Percentiles rank a stretch among this genome's conserved stretches.
Conservation (phyloP, 345 rosid genomes). For the Atalantia buxifolia region DNA sequence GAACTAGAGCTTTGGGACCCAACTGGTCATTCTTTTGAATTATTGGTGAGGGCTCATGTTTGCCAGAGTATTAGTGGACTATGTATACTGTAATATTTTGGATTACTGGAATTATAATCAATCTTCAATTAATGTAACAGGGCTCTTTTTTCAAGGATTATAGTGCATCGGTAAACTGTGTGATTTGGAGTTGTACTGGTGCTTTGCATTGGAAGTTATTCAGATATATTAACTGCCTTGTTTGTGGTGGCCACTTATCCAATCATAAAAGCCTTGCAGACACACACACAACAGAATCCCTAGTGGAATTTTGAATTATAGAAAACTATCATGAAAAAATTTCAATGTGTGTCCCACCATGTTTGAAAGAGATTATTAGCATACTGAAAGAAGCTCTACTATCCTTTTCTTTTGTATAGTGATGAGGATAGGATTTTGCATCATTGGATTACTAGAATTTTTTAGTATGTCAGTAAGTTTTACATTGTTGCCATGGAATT, state of each 20-base stretch:
- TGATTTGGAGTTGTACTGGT: conserved; percentile 28
- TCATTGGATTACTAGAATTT: too few relatives aligned
- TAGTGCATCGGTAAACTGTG: conserved; percentile 26
- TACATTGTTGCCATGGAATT: too few relatives aligned
- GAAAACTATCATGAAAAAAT: too few relatives aligned
- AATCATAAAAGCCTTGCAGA: neutral
- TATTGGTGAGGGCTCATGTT: conserved; percentile 20
- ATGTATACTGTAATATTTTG: neutral
- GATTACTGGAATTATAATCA: neutral
- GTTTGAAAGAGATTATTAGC: too few relatives aligned
- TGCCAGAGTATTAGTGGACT: neutral
- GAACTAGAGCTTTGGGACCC: conserved; percentile 32
- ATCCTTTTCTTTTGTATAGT: too few relatives aligned
- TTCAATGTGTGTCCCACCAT: too few relatives aligned
- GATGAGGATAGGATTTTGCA: too few relatives aligned
- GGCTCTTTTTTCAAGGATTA: conserved; percentile 19
- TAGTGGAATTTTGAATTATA: too few relatives aligned
- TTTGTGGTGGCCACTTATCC: neutral
- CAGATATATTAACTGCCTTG: neutral
- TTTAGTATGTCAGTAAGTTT: too few relatives aligned
- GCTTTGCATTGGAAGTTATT: neutral
- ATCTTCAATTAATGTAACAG: neutral
- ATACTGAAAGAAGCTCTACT: too few relatives aligned
- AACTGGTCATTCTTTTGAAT: conserved; percentile 12
- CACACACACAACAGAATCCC: neutral